These are phyloP conservation scores for Cladosporium sp. DNA, from an alignment of 2,329 filamentous ascomycete species.

Conservation along the genomic window DNA sequence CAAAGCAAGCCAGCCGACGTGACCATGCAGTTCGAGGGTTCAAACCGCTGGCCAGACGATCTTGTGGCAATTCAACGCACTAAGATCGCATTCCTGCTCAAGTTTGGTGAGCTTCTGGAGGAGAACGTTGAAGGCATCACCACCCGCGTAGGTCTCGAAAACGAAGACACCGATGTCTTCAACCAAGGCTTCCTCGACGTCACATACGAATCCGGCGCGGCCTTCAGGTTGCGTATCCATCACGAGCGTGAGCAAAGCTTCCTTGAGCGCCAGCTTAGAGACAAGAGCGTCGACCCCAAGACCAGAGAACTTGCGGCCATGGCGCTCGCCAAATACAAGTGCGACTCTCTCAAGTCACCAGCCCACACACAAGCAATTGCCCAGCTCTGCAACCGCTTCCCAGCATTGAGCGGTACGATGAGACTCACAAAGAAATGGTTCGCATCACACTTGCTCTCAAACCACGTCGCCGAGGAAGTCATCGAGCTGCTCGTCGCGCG, in stretches of 20 bases:
- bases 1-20: constrained; percentile 67
- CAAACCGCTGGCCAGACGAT: constrained; percentile 90
- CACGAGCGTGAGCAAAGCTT: constrained; percentile 84
- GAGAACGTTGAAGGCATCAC: constrained; percentile 62
- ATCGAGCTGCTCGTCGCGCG: constrained; percentile 80
- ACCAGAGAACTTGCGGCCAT: constrained; percentile 69
- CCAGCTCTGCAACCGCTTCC: constrained; percentile 77
- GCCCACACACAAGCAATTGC: constrained; percentile 80
- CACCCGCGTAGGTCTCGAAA: constrained; percentile 78
- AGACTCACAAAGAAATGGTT: constrained; percentile 91
- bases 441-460: constrained; percentile 73
- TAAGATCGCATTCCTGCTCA: constrained; percentile 83
- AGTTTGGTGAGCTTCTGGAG: constrained; percentile 72
- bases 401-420: constrained; percentile 77
- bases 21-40: constrained; percentile 88
- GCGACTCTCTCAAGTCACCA: constrained; percentile 70
- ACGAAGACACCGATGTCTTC: constrained; percentile 65
- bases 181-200: constrained; percentile 86
- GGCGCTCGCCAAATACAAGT: constrained; percentile 70
- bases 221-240: constrained; percentile 84
- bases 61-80: constrained; percentile 87
- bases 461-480: constrained; percentile 76
- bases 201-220: constrained; percentile 67
- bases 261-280: constrained; percentile 75
- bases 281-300: constrained; percentile 67